Percentiles rank a stretch among this genome's conserved stretches.
phyloP scores from a whole-genome alignment of 1,284 basidiomycete genomes.

The Salmacisia buchloeana region DNA sequence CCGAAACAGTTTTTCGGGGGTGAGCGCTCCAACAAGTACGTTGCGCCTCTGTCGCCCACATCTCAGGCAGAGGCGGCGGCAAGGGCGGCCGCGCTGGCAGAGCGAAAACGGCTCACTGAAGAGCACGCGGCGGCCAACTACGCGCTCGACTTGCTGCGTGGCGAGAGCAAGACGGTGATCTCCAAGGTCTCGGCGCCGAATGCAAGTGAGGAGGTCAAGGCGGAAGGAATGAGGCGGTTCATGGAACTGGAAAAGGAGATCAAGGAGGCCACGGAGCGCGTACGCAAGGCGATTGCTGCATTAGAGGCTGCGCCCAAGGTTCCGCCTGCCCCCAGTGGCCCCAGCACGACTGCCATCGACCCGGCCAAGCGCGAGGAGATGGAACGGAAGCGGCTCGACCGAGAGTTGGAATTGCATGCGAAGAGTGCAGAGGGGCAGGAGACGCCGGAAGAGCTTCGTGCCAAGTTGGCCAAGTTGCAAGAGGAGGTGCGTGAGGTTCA shows the following conservation, averaged over 20 bases:
- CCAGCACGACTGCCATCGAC: conserved; percentile 32
- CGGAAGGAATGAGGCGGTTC: conserved; percentile 69
- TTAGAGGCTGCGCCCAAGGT: conserved; percentile 45
- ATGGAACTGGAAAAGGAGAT: conserved; percentile 77
- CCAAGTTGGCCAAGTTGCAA: conserved; percentile 72
- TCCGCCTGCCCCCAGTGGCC: conserved; percentile 17
- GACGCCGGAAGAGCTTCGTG: conserved; percentile 67
- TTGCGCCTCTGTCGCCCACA: conserved; percentile 24
- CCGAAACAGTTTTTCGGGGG: conserved; percentile 35
- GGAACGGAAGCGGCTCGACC: conserved; percentile 70
- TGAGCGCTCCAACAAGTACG: conserved; percentile 39
- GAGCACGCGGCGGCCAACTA: conserved; percentile 62
- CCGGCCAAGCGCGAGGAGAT: conserved; percentile 57
- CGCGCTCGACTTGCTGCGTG: conserved; percentile 73
- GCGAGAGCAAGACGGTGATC: conserved; percentile 83
- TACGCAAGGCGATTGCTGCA: conserved; percentile 40
- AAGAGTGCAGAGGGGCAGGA: conserved; percentile 53
- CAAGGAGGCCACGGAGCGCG: conserved; percentile 55
- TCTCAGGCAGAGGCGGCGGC: conserved; percentile 15
- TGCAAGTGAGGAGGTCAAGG: conserved; percentile 67
- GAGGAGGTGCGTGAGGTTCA: conserved; percentile 62
- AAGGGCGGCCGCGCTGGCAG: background rate
- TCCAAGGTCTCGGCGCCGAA: conserved; percentile 61
- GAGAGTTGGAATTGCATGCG: conserved; percentile 53
- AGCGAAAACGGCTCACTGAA: conserved; percentile 25